Conservation (phyloP, 225 moss, liverwort and hornwort species). For the Bryoerythrophyllum caledonicum region DNA sequence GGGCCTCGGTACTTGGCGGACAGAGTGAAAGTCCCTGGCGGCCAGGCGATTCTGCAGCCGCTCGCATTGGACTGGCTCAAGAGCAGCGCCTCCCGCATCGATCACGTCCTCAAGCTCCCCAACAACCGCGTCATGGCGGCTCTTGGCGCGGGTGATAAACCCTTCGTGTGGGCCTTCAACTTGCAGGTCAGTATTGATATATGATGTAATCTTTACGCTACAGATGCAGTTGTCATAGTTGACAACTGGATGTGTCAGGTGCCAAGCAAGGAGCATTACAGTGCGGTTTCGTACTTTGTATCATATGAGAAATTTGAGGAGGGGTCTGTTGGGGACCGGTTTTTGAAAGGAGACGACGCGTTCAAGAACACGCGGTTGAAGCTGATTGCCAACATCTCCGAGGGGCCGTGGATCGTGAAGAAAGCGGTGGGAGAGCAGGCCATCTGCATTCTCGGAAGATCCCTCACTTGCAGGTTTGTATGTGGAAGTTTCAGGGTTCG, state of each 20-base stretch:
- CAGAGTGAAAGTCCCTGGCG: constrained; percentile 66
- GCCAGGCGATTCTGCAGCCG: constrained; percentile 58
- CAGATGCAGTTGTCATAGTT: no score
- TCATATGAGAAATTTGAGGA: constrained; percentile 48
- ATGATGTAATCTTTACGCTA: no score
- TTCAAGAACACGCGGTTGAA: constrained; percentile 74
- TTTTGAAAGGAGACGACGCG: constrained; percentile 76
- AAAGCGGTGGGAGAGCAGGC: constrained; percentile 91
- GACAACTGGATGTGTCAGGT: constrained; percentile 48
- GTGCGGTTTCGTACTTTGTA: constrained; percentile 67
- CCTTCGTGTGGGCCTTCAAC: constrained; percentile 83
- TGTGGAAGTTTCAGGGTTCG: neutral
- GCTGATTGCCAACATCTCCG: constrained; percentile 83
- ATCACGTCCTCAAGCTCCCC: constrained; percentile 60
- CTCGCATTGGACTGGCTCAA: constrained; percentile 85
- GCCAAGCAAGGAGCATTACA: constrained; percentile 77
- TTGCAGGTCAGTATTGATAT: constrained; percentile 42
- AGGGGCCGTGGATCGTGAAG: constrained; percentile 91
- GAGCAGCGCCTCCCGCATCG: constrained; percentile 57
- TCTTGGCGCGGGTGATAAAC: constrained; percentile 32
- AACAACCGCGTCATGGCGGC: constrained; percentile 59
- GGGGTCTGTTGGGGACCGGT: constrained; percentile 62
- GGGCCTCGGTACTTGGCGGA: constrained; percentile 62
- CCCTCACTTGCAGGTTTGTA: constrained; percentile 65
- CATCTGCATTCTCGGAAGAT: constrained; percentile 84